Percentiles rank a stretch among this genome's conserved stretches.
phyloP scores from a whole-genome alignment of 352 stramenopile genomes.

The Pythium plurisporium region DNA sequence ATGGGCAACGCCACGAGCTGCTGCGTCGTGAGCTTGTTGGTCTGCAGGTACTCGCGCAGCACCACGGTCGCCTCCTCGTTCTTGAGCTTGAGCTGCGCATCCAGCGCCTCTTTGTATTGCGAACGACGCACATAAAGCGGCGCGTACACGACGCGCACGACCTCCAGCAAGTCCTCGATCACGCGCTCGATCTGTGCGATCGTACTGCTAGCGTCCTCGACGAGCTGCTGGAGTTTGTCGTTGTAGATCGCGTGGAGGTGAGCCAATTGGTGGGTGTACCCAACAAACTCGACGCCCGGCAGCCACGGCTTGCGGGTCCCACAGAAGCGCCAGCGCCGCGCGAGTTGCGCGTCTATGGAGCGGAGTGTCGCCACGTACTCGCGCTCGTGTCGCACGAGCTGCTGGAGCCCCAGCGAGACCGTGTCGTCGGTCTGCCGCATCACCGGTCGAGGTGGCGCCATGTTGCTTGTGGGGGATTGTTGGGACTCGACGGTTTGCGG shows the following conservation, averaged over 20 bases:
- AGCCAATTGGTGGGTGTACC: background rate
- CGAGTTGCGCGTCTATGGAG: background rate
- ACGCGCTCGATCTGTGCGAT: background rate
- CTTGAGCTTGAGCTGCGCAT: background rate
- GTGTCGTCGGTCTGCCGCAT: conserved; percentile 12
- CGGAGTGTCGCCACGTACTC: conserved; percentile 1
- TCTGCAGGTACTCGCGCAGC: conserved; percentile 10
- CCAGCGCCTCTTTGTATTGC: conserved; percentile 1
- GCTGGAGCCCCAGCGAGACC: conserved; percentile 1
- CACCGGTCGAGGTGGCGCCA: background rate
- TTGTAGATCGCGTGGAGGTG: background rate
- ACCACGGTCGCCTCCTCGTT: background rate
- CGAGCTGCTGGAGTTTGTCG: background rate
- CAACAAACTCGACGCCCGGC: background rate
- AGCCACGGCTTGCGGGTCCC: background rate
- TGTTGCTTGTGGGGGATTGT: too few species aligned
- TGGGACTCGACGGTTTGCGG: too few species aligned
- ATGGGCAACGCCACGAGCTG: conserved; percentile 5
- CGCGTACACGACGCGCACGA: conserved; percentile 3
- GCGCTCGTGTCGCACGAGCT: background rate
- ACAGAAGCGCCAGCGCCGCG: conserved; percentile 3
- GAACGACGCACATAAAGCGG: conserved; percentile 4
- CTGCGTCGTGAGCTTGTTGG: background rate
- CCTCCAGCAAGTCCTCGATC: conserved; percentile 8
- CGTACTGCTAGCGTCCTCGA: background rate